phyloP scores from a whole-genome alignment of 106 monocot genomes.

The Phalaenopsis equestris region DNA sequence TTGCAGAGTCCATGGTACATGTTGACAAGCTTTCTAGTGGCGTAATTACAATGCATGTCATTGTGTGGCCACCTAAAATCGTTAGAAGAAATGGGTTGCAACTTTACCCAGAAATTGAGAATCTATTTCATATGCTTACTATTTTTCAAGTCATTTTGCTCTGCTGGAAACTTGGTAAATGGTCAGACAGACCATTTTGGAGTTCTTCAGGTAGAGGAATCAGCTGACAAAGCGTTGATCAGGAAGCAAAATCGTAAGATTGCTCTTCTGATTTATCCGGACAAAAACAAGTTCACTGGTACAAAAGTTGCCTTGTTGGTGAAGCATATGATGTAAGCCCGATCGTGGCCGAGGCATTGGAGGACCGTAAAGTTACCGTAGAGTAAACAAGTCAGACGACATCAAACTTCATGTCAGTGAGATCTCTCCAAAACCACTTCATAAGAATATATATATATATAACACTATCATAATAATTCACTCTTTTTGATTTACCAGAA shows the following conservation, averaged over 20 bases:
- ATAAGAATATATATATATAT: no score
- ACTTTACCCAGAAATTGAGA: slow-evolving; percentile 54
- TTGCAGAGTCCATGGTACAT: slow-evolving; percentile 49
- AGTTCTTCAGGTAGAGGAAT: slow-evolving; percentile 70
- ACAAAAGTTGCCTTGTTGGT: slow-evolving; percentile 87
- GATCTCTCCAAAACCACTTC: no score
- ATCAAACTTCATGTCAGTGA: no score
- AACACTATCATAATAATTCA: no score
- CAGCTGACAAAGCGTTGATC: slow-evolving; percentile 61
- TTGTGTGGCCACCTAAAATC: slow-evolving; percentile 33
- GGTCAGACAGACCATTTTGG: slow-evolving; percentile 73
- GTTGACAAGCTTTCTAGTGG: slow-evolving; percentile 43
- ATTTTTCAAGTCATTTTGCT: slow-evolving; percentile 83
- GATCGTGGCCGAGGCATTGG: no score
- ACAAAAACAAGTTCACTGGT: slow-evolving; percentile 90
- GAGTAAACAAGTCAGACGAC: no score
- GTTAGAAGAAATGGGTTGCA: slow-evolving; percentile 35
- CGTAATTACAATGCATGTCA: slow-evolving; percentile 65
- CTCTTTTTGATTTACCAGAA: no score
- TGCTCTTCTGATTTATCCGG: slow-evolving; percentile 85
- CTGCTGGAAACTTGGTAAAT: slow-evolving; percentile 41
- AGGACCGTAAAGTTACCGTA: no score
- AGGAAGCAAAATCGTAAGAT: slow-evolving; percentile 87
- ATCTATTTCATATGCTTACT: slow-evolving; percentile 54
- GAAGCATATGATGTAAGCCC: slow-evolving; percentile 71